Evolutionary conservation across 257 asterid species (phyloP).

Genomic region (Asclepias syriaca): DNA sequence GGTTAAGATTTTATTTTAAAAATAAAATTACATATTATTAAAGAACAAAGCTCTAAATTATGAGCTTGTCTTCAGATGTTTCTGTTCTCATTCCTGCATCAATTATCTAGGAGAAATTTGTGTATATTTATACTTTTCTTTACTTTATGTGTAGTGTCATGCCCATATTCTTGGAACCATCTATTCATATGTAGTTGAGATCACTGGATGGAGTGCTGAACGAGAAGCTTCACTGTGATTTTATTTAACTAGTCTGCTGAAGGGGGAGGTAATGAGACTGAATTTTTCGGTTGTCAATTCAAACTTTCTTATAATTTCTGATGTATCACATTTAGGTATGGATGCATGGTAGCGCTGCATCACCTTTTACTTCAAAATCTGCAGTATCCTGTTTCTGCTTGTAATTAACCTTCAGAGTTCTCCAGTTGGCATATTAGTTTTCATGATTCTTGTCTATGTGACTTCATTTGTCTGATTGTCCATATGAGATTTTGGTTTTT

Average conservation of each 20-base stretch:
- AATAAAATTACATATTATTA: neutral
- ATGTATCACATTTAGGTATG: neutral
- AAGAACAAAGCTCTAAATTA: neutral
- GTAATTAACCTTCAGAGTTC: slow-evolving; percentile 1
- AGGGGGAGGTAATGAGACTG: slow-evolving; percentile 30
- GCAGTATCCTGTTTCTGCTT: slow-evolving; percentile 2
- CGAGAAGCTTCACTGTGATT: slow-evolving; percentile 15
- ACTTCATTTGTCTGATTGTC: neutral
- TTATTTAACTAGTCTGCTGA: slow-evolving; percentile 17
- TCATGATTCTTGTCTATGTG: neutral
- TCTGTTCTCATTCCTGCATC: neutral
- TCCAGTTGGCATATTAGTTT: neutral
- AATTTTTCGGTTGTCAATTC: slow-evolving; percentile 16
- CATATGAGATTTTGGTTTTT: neutral
- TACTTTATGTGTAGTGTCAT: neutral
- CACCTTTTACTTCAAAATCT: slow-evolving; percentile 1
- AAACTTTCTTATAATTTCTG: slow-evolving; percentile 7
- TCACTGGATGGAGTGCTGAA: slow-evolving; percentile 12
- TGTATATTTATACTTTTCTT: neutral
- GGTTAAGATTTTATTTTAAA: neutral
- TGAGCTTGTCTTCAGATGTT: neutral
- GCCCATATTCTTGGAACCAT: neutral
- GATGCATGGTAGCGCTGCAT: neutral
- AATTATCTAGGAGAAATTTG: neutral
- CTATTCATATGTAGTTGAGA: slow-evolving; percentile 9